A percentile compares a stretch with the other conserved stretches of the same genome.
Evolutionary conservation across 2,329 filamentous ascomycete species (phyloP).

Genomic region (Hymenoscyphus infarciens): DNA sequence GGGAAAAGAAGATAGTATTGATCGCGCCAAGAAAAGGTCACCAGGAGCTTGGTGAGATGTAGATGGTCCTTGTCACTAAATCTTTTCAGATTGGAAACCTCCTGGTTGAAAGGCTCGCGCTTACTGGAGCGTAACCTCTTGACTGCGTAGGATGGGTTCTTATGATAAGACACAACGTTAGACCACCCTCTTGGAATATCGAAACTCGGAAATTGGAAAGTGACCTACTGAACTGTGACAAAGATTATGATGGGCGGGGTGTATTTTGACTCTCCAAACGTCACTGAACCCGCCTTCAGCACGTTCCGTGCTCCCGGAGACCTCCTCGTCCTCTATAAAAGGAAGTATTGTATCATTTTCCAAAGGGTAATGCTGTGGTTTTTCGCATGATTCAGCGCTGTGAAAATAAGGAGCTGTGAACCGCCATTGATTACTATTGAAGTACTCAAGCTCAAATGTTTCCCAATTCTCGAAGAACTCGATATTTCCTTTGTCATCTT

Average conservation of each 20-base stretch:
- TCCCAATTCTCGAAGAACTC: constrained; percentile 12
- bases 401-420: constrained; percentile 15
- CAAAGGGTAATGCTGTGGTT: constrained; percentile 1
- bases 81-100: constrained; percentile 12
- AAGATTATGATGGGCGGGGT: constrained; percentile 12
- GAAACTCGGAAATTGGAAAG: no score
- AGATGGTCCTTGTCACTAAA: constrained; percentile 6
- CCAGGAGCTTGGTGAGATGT: constrained; percentile 12
- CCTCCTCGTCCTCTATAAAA: constrained; percentile 10
- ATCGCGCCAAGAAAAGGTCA: constrained; percentile 11
- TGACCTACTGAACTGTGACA: constrained; percentile 5
- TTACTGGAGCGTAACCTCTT: no score
- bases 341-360: constrained; percentile 4
- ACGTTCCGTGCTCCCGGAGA: neutral
- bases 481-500: constrained; percentile 7
- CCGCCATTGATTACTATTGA: constrained; percentile 11
- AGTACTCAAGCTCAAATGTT: constrained; percentile 10
- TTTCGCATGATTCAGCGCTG: neutral
- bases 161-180: no score
- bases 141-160: no score
- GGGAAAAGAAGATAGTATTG: constrained; percentile 17
- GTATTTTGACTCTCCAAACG: constrained; percentile 15
- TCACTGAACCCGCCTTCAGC: constrained; percentile 7
- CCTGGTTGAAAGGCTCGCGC: constrained; percentile 5
- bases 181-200: no score